Base-by-base conservation (phyloP, 2,329 filamentous ascomycete genomes). In the Daldinia sp. region DNA sequence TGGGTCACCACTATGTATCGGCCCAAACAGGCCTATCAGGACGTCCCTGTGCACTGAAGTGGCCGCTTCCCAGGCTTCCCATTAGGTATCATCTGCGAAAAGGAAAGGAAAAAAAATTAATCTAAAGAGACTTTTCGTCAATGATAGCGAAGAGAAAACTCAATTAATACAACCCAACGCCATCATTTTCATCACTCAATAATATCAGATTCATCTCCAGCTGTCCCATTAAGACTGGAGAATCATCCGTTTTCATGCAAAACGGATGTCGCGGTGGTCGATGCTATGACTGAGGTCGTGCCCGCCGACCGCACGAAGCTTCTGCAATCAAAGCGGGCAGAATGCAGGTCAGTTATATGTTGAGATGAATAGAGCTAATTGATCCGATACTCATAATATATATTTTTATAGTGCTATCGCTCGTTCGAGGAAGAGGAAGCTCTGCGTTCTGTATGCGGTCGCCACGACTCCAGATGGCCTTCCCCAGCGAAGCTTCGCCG, bases 401-500 rank as follows among this genome's bases (percentile, higher is more conserved):
- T 62, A 74, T 76, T 81, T 83, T 82, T 58, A 67, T 79, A 92
- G 89, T 83, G 86, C 87, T 87, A 90, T 91, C 87, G 88, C 92
- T 86, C 87, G 87, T 82, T 93, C 92, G 86, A 92, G 93, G 82
- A 96, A 97, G 88, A 90, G 93, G 82, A 97, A 97, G 86, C 87
- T 97, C 80, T 91, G 91, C 80, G 92, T 96, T 84, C 88, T 97
- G 76, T 97, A 92, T 85, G 87, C 88, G 75, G 88, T 92, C 86
- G 90, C 92, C 85, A 92, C 91, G 80, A 89, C 90, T 81, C 82
- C 86, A 78, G 85, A 89, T 81, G 82, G 84, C 79, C 84, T 90
- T 75, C 87, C 88, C 76, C 86, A 87, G 78, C 82, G 85, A 80
- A 83, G 84, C 79, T 84, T 88, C 78, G 83, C 83, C 75, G 85